These are phyloP conservation scores for Candida sp. DNA, from an alignment of 1,139 yeast genomes.

Conservation along the genomic window DNA sequence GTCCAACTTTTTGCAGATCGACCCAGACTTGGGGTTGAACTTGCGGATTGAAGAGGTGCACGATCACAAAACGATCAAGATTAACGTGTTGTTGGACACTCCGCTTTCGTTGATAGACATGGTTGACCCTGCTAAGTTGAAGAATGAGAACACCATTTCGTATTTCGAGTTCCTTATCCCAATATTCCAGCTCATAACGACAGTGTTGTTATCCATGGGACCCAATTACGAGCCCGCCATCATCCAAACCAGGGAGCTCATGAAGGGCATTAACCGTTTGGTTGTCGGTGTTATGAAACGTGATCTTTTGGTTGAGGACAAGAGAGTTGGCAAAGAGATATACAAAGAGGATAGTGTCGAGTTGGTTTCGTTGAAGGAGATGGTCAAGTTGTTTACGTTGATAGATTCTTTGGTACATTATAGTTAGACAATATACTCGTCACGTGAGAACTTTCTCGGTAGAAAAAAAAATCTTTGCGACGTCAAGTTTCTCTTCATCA, in stretches of 20 bases:
- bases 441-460: too few species aligned
- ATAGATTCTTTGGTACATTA: conserved; percentile 54
- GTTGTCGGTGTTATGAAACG: conserved; percentile 73
- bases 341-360: conserved; percentile 25
- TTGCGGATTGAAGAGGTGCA: conserved; percentile 30
- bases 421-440: neutral
- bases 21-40: conserved; percentile 81
- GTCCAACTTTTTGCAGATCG: conserved; percentile 63
- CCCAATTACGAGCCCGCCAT: conserved; percentile 74
- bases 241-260: conserved; percentile 53
- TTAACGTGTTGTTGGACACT: conserved; percentile 55
- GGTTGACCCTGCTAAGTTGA: conserved; percentile 19
- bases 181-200: conserved; percentile 71
- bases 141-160: conserved; percentile 40
- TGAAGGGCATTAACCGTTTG: conserved; percentile 58
- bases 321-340: conserved; percentile 17
- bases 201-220: conserved; percentile 78
- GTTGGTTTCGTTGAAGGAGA: conserved; percentile 42
- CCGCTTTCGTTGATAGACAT: conserved; percentile 42
- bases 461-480: too few species aligned
- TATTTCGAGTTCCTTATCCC: conserved; percentile 78
- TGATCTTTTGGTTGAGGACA: conserved; percentile 51
- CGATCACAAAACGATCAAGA: conserved; percentile 31
- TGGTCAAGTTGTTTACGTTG: conserved; percentile 61
- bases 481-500: neutral